Percentiles rank a stretch among this genome's conserved stretches.
Conservation (phyloP, 2,329 filamentous ascomycete genomes). For the Tothia fuscella region DNA sequence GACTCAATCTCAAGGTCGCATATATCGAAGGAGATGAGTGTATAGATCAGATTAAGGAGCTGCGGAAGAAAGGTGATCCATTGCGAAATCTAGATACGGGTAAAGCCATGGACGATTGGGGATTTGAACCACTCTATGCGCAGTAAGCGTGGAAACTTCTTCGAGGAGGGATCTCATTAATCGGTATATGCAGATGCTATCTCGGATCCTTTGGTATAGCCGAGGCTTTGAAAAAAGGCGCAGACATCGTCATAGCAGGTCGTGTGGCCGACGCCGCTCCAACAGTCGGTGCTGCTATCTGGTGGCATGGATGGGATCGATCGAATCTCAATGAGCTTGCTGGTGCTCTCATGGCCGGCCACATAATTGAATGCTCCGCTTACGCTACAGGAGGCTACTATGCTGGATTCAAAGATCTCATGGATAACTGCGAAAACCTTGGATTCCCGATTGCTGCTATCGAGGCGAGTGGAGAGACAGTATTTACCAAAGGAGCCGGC, state of each 20-base stretch:
- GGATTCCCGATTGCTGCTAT: constrained; percentile 35
- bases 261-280: constrained; percentile 32
- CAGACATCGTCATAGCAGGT: constrained; percentile 34
- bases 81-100: constrained; percentile 10
- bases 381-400: constrained; percentile 33
- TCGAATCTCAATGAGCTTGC: constrained; percentile 27
- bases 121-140: constrained; percentile 13
- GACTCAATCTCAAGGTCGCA: constrained; percentile 6
- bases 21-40: constrained; percentile 12
- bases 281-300: constrained; percentile 22
- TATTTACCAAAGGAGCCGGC: constrained; percentile 33
- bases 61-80: constrained; percentile 12
- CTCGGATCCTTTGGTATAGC: constrained; percentile 29
- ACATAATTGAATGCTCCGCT: constrained; percentile 26
- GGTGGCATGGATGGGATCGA: constrained; percentile 33
- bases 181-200: constrained; percentile 12
- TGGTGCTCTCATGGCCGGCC: constrained; percentile 23
- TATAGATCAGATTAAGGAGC: constrained; percentile 11
- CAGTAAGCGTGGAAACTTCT: constrained; percentile 8
- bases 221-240: constrained; percentile 27
- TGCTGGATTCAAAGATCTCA: constrained; percentile 28
- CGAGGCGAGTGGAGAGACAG: constrained; percentile 26
- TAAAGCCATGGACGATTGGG: constrained; percentile 12
- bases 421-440: constrained; percentile 21
- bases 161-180: neutral